A percentile compares a stretch with the other conserved stretches of the same genome.
These are phyloP conservation scores for Spergularia azorica DNA, from an alignment of 179 eudicot species.

Conservation along the genomic window DNA sequence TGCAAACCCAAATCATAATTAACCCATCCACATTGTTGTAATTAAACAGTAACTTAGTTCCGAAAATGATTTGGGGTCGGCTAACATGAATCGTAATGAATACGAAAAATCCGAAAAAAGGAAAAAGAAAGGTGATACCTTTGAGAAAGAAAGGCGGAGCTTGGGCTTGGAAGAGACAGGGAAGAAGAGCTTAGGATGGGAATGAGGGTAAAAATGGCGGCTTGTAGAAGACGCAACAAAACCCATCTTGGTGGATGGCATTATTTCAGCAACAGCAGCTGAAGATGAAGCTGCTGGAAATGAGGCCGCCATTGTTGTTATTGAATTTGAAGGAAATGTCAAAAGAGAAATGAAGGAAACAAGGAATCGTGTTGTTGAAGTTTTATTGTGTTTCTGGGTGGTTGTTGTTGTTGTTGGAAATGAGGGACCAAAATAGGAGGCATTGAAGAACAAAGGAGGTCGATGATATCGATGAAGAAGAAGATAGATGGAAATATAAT, in stretches of 20 bases:
- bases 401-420: not conserved
- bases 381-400: not conserved
- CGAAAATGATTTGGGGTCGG: too few species aligned
- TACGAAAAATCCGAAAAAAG: not conserved
- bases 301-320: constrained; percentile 27
- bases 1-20: not conserved
- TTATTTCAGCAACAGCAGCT: constrained; percentile 20
- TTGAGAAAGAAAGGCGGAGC: constrained; percentile 37
- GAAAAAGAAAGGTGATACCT: constrained; percentile 24
- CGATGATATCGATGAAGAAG: constrained; percentile 33
- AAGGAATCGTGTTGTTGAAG: not conserved
- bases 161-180: constrained; percentile 46
- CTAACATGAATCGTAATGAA: not conserved
- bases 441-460: constrained; percentile 7
- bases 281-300: constrained; percentile 26
- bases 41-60: not conserved
- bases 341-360: not conserved
- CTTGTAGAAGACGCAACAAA: not conserved
- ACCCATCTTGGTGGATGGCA: constrained; percentile 6
- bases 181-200: constrained; percentile 29
- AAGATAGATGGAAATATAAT: not conserved
- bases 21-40: not conserved
- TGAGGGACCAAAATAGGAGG: not conserved
- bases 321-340: not conserved
- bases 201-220: constrained; percentile 13